These are phyloP conservation scores for Paragyromitra xinjiangensis DNA, from an alignment of 495 filamentous ascomycete species.

Conservation along the genomic window DNA sequence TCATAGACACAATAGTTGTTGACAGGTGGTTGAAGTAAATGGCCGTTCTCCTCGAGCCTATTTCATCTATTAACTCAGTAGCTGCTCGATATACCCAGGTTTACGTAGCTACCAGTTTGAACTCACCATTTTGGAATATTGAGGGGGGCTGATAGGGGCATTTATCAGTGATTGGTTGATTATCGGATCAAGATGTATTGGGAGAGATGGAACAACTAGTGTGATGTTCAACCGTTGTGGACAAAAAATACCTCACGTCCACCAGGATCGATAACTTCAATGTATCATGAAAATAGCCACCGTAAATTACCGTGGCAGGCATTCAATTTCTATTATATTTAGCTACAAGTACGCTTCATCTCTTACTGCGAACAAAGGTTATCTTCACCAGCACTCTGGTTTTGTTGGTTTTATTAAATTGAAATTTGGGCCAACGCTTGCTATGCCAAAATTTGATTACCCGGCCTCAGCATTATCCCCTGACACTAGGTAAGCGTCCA, in stretches of 20 bases:
- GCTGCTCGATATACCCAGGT: not conserved
- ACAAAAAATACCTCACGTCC: not conserved
- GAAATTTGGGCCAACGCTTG: too few species aligned
- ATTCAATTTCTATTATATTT: too few species aligned
- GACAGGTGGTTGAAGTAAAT: constrained; percentile 91
- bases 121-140: constrained; percentile 86
- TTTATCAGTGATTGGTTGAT: not conserved
- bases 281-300: too few species aligned
- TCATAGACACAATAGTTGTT: constrained; percentile 98
- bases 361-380: not conserved
- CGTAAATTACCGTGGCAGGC: too few species aligned
- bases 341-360: not conserved
- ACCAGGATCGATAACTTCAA: not conserved
- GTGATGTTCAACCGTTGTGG: not conserved
- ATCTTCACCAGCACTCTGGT: too few species aligned
- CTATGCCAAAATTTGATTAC: not conserved
- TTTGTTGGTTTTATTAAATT: too few species aligned
- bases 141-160: constrained; percentile 61
- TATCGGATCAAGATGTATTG: not conserved
- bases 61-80: constrained; percentile 39
- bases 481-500: not conserved
- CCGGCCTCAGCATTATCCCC: constrained; percentile 1
- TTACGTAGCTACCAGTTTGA: not conserved
- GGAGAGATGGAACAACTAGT: not conserved
- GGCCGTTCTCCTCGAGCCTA: constrained; percentile 92